Conservation (phyloP, 768 basidiomycete species). For the Strobilomyces echinocephalus region DNA sequence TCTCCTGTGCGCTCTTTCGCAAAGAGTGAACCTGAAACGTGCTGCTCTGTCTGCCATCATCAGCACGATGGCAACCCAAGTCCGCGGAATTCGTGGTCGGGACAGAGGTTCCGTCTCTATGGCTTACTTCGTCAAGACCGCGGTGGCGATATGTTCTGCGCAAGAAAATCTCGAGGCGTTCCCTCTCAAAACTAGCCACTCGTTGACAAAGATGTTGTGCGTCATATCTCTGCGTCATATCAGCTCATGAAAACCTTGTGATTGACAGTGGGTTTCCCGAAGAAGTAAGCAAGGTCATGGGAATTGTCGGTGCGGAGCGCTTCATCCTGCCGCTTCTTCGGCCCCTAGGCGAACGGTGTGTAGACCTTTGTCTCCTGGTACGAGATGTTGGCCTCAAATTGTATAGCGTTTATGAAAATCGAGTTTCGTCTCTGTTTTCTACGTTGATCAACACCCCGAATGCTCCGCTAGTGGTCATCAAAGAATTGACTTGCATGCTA, state of each 20-base stretch:
- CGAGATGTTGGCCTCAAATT: background rate
- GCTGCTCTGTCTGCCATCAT: conserved; percentile 60
- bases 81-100: conserved; percentile 24
- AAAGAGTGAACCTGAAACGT: conserved; percentile 54
- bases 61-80: conserved; percentile 47
- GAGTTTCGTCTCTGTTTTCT: conserved; percentile 26
- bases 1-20: conserved; percentile 64
- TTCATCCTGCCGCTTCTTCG: conserved; percentile 51
- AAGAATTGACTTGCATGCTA: conserved; percentile 21
- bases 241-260: background rate
- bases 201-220: conserved; percentile 46
- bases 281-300: conserved; percentile 40
- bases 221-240: conserved; percentile 22
- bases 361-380: conserved; percentile 8
- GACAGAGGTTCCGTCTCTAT: conserved; percentile 37
- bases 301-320: conserved; percentile 52
- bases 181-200: conserved; percentile 34
- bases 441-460: conserved; percentile 27
- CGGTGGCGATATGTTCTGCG: conserved; percentile 58
- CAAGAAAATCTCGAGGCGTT: conserved; percentile 54
- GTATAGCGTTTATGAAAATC: conserved; percentile 30
- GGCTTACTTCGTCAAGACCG: conserved; percentile 59
- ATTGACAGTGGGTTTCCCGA: conserved; percentile 41
- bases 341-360: conserved; percentile 38
- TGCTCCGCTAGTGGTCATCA: conserved; percentile 18